phyloP scores from a whole-genome alignment of 2,329 filamentous ascomycete species.

The Coniochaeta sp. region DNA sequence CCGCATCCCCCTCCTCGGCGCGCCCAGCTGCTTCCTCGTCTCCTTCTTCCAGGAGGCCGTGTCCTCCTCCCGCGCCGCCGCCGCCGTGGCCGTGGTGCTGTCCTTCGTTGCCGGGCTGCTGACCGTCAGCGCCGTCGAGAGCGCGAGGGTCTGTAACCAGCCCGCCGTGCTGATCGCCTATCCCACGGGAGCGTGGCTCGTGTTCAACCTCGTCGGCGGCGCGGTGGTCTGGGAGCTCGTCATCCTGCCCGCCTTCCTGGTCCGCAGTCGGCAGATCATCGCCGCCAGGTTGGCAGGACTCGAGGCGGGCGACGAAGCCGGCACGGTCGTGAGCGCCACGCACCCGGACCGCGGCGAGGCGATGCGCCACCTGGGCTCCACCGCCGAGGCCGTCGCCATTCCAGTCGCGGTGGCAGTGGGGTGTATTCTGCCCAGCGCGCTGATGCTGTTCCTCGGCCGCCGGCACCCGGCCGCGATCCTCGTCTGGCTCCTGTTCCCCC shows the following conservation, averaged over 20 bases:
- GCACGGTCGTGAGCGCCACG: slow-evolving; percentile 12
- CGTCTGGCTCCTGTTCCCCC: slow-evolving; percentile 45
- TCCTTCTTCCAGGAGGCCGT: slow-evolving; percentile 40
- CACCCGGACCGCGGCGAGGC: slow-evolving; percentile 20
- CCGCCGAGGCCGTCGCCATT: slow-evolving; percentile 50
- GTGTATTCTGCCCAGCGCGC: slow-evolving; percentile 35
- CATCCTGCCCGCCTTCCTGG: slow-evolving; percentile 41
- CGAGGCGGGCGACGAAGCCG: not conserved
- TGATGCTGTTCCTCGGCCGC: slow-evolving; percentile 36
- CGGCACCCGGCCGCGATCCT: slow-evolving; percentile 25
- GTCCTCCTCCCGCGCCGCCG: slow-evolving; percentile 30
- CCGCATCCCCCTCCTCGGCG: slow-evolving; percentile 35
- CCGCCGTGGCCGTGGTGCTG: slow-evolving; percentile 33
- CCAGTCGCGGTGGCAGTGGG: slow-evolving; percentile 40
- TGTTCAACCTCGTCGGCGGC: slow-evolving; percentile 41
- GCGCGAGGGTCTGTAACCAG: slow-evolving; percentile 32
- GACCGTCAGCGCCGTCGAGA: slow-evolving; percentile 42
- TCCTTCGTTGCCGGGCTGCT: slow-evolving; percentile 38
- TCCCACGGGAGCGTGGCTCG: slow-evolving; percentile 33
- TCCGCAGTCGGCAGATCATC: slow-evolving; percentile 29
- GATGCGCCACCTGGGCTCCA: slow-evolving; percentile 29
- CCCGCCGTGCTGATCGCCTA: slow-evolving; percentile 21
- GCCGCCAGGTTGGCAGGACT: slow-evolving; percentile 10
- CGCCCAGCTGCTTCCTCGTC: slow-evolving; percentile 40
- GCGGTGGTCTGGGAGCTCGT: slow-evolving; percentile 44